phyloP scores from a whole-genome alignment of 83 land plant species.

The Larix sibirica region DNA sequence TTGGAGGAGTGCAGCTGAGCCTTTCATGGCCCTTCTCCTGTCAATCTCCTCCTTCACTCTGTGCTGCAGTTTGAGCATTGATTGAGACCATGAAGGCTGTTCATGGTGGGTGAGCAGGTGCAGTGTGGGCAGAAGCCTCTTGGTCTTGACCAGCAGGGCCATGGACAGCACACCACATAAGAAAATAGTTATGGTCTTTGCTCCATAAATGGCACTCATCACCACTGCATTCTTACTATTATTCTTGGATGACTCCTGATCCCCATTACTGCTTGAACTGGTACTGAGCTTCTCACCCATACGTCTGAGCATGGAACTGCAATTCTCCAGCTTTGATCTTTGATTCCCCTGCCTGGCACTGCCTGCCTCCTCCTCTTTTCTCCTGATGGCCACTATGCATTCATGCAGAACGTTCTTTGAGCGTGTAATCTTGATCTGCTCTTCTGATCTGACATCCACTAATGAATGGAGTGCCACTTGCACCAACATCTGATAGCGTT shows the following conservation, averaged over 20 bases:
- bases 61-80: constrained; percentile 26
- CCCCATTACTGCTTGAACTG: background rate
- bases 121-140: constrained; percentile 19
- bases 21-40: constrained; percentile 24
- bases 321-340: constrained; percentile 27
- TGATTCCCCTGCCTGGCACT: constrained; percentile 10
- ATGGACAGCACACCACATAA: constrained; percentile 19
- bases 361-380: constrained; percentile 21
- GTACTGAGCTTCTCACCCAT: constrained; percentile 30
- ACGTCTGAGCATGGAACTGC: constrained; percentile 31
- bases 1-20: constrained; percentile 22
- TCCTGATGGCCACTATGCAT: constrained; percentile 21
- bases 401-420: constrained; percentile 21
- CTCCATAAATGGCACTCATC: constrained; percentile 25
- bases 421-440: background rate
- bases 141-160: constrained; percentile 27
- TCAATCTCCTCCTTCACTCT: constrained; percentile 30
- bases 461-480: constrained; percentile 25
- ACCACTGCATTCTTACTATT: constrained; percentile 7
- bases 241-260: background rate
- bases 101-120: constrained; percentile 13
- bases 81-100: constrained; percentile 23
- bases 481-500: constrained; percentile 26
- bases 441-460: constrained; percentile 1
- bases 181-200: constrained; percentile 28